These are phyloP conservation scores for Corynespora cassiicola DNA, from an alignment of 2,329 filamentous ascomycete genomes.

Conservation along the genomic window DNA sequence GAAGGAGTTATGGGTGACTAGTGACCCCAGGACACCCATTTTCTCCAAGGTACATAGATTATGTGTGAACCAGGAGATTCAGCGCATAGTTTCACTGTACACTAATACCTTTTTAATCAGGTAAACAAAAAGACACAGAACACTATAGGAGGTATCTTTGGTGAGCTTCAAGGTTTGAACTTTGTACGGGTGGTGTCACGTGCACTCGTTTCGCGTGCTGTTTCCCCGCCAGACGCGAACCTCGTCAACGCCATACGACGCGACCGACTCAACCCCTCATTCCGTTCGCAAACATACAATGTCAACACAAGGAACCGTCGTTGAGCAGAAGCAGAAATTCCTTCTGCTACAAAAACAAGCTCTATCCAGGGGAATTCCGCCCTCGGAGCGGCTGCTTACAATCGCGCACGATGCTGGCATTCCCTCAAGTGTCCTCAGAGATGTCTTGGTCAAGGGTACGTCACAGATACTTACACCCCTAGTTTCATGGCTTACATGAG, in stretches of 20 bases:
- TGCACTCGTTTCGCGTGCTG: neutral
- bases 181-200: too few species aligned
- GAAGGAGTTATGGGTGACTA: too few species aligned
- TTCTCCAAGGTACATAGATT: too few species aligned
- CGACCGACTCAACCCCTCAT: conserved; percentile 1
- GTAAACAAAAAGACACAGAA: too few species aligned
- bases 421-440: conserved; percentile 55
- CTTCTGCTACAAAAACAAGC: conserved; percentile 67
- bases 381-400: conserved; percentile 61
- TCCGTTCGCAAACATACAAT: conserved; percentile 11
- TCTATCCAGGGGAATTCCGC: conserved; percentile 65
- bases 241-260: conserved; percentile 4
- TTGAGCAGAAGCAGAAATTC: conserved; percentile 70
- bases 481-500: conserved; percentile 6
- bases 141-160: too few species aligned
- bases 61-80: too few species aligned
- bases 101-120: too few species aligned
- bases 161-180: too few species aligned
- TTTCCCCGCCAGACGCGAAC: conserved; percentile 2
- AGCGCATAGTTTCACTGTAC: too few species aligned
- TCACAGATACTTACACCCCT: neutral
- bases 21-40: too few species aligned
- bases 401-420: conserved; percentile 57
- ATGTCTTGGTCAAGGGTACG: conserved; percentile 59
- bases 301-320: conserved; percentile 49